Base-by-base conservation (phyloP, 768 basidiomycete genomes). In the Termitomyces sp. region DNA sequence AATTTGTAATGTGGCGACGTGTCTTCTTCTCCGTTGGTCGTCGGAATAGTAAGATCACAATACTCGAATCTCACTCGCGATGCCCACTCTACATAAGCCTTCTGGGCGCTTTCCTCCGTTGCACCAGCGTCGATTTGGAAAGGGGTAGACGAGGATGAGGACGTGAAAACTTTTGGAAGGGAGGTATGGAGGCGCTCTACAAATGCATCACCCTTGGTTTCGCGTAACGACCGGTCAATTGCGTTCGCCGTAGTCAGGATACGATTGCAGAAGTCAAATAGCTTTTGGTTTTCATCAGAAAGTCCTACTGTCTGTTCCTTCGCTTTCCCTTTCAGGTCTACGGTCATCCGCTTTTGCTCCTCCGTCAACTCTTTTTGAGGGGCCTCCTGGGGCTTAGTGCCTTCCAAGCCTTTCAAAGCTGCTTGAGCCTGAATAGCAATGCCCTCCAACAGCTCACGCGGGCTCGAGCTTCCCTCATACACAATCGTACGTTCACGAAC, bases 381-480 rank as follows among this genome's bases (percentile, higher is more conserved):
- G 5, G 73, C 67, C 48, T 85, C 81, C 8, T 72, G 67, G 16
- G 72, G 66, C 62, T 84, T 86, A 42, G 77, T 71, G 16, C 87
- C 84, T 68, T 92, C 87, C 42, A 95, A 71, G 7, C 93, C 90
- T 69, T 95, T 95, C 68, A 95, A 75, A 3, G 95, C 95, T 23
- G 95, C 94, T 58, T 89, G 86, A 3, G 95, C 93, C 72, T 98
- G 95, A 50, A 96, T 93, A 53, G 88, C 90, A 55, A 95, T 90
- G 6, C 85, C 89, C 71, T 98, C 95, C 51, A 98, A 77, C 31
- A 97, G 78, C 67, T 97, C 95, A 52, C 95, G 86, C 9, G 95
- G 95, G 9, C 92, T 89, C 3, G 92, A 83, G 54, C 90, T 89
- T 46, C 94, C 94, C 75, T 96, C 95, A 66, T 97, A 98, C 48